Conservation (phyloP, 2,329 filamentous ascomycete species). For the Beauveria rudraprayagi region DNA sequence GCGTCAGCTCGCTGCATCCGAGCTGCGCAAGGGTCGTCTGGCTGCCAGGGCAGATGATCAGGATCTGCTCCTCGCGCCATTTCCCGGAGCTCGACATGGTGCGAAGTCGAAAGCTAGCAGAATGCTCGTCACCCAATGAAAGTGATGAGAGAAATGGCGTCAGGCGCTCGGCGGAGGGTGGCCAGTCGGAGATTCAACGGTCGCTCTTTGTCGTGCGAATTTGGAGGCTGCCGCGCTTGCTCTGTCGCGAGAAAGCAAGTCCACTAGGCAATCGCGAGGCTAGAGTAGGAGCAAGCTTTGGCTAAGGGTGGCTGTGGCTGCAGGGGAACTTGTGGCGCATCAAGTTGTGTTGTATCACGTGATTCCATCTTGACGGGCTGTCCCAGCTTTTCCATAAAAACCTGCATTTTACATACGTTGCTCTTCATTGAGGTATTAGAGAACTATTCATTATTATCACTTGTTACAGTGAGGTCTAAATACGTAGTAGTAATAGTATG, state of each 20-base stretch:
- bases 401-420: too few relatives aligned
- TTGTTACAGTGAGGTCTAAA: not conserved
- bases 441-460: not conserved
- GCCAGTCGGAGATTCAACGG: not conserved
- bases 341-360: not conserved
- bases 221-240: conserved; percentile 1
- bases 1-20: conserved; percentile 83
- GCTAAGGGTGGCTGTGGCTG: conserved; percentile 3
- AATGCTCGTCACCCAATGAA: not conserved
- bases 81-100: conserved; percentile 51
- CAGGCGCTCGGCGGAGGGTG: not conserved
- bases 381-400: not conserved
- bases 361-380: not conserved
- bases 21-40: conserved; percentile 86
- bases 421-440: not conserved
- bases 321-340: not conserved
- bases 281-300: not conserved
- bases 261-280: conserved; percentile 3
- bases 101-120: not conserved
- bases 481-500: conserved; percentile 5
- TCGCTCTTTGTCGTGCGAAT: conserved; percentile 1
- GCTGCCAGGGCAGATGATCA: conserved; percentile 74
- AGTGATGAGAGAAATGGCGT: not conserved
- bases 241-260: conserved; percentile 6
- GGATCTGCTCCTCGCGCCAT: conserved; percentile 57